phyloP scores from a whole-genome alignment of 306 rosid genomes.

The Quercus bicolor region DNA sequence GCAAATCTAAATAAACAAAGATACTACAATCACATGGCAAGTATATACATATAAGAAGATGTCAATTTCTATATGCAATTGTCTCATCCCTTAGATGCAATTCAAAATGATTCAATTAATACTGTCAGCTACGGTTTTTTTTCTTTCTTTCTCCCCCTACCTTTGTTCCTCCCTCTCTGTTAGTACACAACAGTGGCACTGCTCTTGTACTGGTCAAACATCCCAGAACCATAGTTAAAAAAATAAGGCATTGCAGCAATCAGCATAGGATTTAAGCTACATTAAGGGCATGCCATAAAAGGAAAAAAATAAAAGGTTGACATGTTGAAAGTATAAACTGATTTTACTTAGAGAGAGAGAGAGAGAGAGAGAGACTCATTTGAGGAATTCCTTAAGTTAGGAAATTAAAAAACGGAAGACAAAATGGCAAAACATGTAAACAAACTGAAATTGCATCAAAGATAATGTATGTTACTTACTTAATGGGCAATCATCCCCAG shows the following conservation, averaged over 20 bases:
- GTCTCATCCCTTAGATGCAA: no score
- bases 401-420: neutral
- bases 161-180: no score
- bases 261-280: no score
- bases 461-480: slow-evolving; percentile 47
- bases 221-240: neutral
- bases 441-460: neutral
- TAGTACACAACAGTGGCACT: no score
- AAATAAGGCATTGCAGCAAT: neutral
- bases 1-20: no score
- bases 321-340: neutral
- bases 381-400: neutral
- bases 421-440: neutral
- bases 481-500: slow-evolving; percentile 88
- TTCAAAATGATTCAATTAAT: no score
- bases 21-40: no score
- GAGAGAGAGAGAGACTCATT: neutral
- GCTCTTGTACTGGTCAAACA: no score
- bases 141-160: no score
- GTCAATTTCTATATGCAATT: no score
- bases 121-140: no score
- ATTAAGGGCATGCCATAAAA: neutral
- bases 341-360: neutral
- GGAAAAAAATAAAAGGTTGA: neutral
- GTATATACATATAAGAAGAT: no score